Conservation (phyloP, 352 stramenopile species). For the Globisporangium lucens region DNA sequence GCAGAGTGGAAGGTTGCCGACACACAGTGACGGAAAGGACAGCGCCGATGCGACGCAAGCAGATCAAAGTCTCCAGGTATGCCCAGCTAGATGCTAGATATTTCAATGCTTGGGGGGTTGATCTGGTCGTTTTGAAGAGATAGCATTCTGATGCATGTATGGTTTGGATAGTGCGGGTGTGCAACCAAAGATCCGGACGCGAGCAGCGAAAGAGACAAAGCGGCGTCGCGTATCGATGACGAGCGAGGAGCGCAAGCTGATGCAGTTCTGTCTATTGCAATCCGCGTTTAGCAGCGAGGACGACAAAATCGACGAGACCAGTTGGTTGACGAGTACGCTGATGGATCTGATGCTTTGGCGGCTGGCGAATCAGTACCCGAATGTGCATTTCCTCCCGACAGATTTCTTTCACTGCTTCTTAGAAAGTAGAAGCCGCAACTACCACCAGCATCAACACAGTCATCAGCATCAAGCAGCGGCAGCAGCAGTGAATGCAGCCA, state of each 20-base stretch:
- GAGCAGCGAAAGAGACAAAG: slow-evolving; percentile 4
- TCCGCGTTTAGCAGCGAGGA: slow-evolving; percentile 48
- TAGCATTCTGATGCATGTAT: background rate
- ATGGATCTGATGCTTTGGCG: slow-evolving; percentile 86
- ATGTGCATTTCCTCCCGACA: slow-evolving; percentile 80
- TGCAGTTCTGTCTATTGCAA: slow-evolving; percentile 38
- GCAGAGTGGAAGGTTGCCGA: background rate
- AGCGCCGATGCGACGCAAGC: background rate
- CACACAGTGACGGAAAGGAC: background rate
- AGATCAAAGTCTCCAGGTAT: slow-evolving; percentile 4
- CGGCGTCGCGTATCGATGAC: slow-evolving; percentile 10
- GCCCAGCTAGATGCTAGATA: background rate
- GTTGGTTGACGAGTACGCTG: slow-evolving; percentile 80
- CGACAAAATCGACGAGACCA: slow-evolving; percentile 69
- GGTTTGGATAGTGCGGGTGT: slow-evolving; percentile 7
- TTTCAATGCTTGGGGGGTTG: background rate
- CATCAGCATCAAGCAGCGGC: background rate
- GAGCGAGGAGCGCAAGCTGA: slow-evolving; percentile 14
- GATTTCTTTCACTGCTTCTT: slow-evolving; percentile 80
- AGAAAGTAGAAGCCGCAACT: slow-evolving; percentile 21
- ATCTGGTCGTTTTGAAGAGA: background rate
- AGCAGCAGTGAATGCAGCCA: background rate
- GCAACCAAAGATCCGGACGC: slow-evolving; percentile 5
- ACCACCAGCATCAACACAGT: slow-evolving; percentile 6
- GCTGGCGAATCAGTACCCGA: slow-evolving; percentile 67